Conservation (phyloP, 192 early-diverging fungal species). For the Backusella psychrophila region DNA sequence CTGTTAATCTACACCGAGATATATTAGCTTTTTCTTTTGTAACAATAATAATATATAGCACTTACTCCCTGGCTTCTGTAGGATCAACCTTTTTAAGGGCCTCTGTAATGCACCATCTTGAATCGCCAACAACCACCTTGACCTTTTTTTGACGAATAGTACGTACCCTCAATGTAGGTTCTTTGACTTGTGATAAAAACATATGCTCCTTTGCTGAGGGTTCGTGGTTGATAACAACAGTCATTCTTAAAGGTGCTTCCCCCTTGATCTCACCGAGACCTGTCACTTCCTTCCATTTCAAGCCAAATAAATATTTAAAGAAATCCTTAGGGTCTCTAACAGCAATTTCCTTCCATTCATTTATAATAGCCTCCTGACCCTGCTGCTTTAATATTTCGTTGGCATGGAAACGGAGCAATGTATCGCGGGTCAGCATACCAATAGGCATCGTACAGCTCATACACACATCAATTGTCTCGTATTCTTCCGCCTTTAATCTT, state of each 20-base stretch:
- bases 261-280: conserved; percentile 35
- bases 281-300: conserved; percentile 31
- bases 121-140: conserved; percentile 43
- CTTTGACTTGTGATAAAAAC: conserved; percentile 56
- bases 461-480: conserved; percentile 31
- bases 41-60: background rate
- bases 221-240: conserved; percentile 48
- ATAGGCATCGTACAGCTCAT: conserved; percentile 43
- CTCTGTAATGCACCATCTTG: conserved; percentile 40
- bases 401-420: conserved; percentile 31
- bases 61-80: conserved; percentile 43
- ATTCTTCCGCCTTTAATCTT: conserved; percentile 31
- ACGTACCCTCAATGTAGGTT: conserved; percentile 53
- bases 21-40: background rate
- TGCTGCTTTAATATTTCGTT: background rate
- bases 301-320: conserved; percentile 45
- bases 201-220: conserved; percentile 57
- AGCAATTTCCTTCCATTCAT: background rate
- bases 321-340: conserved; percentile 60
- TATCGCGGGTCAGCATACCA: conserved; percentile 40
- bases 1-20: conserved; percentile 7
- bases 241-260: conserved; percentile 46
- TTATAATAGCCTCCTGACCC: background rate
- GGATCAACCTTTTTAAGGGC: conserved; percentile 42
- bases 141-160: conserved; percentile 50